A percentile compares a stretch with the other conserved stretches of the same genome.
Conservation (phyloP, 2,329 filamentous ascomycete species). For the Tolypocladium tropicale region DNA sequence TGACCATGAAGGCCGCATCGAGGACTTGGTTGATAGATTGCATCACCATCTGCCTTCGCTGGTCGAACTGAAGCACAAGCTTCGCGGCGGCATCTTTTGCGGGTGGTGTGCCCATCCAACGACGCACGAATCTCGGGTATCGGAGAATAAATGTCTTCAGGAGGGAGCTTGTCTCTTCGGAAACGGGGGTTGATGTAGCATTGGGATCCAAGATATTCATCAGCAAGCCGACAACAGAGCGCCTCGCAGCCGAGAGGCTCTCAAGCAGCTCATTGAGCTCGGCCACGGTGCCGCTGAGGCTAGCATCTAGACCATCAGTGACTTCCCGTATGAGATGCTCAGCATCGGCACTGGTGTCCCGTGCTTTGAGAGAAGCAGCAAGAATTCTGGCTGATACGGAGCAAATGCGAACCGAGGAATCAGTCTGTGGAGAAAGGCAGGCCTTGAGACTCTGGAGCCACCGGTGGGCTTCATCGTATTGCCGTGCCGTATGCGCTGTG, state of each 20-base stretch:
- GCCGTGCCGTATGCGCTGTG: conserved; percentile 33
- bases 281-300: conserved; percentile 45
- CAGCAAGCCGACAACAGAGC: conserved; percentile 41
- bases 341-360: conserved; percentile 23
- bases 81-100: conserved; percentile 41
- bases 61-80: conserved; percentile 49
- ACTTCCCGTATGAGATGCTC: conserved; percentile 36
- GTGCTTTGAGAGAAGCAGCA: conserved; percentile 39
- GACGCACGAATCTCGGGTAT: conserved; percentile 48
- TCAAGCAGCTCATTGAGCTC: conserved; percentile 53
- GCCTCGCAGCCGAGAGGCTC: conserved; percentile 44
- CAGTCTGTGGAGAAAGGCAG: conserved; percentile 24
- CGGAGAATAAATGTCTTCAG: conserved; percentile 47
- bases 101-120: conserved; percentile 52
- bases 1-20: conserved; percentile 49
- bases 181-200: conserved; percentile 4
- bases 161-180: conserved; percentile 19
- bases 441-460: conserved; percentile 41
- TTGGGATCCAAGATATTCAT: conserved; percentile 15
- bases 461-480: conserved; percentile 38
- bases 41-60: conserved; percentile 42
- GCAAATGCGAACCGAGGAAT: conserved; percentile 39
- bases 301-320: conserved; percentile 43
- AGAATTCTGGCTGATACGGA: conserved; percentile 45
- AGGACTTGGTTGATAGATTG: conserved; percentile 45